These are phyloP conservation scores for Ophiosphaerella korrae DNA, from an alignment of 2,329 filamentous ascomycete species.

Conservation along the genomic window DNA sequence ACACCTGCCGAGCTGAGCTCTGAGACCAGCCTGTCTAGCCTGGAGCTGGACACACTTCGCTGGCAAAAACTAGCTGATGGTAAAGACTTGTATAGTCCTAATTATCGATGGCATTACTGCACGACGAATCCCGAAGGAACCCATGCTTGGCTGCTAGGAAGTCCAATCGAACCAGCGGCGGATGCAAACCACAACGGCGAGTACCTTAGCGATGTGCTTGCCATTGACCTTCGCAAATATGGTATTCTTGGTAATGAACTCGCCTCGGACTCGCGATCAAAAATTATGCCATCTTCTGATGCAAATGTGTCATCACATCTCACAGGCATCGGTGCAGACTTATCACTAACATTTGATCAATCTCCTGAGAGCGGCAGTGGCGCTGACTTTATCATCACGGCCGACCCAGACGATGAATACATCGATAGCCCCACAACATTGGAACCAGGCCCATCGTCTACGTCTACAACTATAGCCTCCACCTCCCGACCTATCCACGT, in stretches of 20 bases:
- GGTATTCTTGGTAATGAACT: constrained; percentile 85
- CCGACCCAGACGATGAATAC: constrained; percentile 76
- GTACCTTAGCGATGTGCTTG: constrained; percentile 91
- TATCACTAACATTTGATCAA: constrained; percentile 86
- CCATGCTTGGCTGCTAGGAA: constrained; percentile 96
- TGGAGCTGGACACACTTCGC: constrained; percentile 83
- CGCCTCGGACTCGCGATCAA: constrained; percentile 49
- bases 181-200: constrained; percentile 79
- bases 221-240: constrained; percentile 89
- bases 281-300: constrained; percentile 56
- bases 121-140: constrained; percentile 94
- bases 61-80: constrained; percentile 97
- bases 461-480: constrained; percentile 39
- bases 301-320: constrained; percentile 58
- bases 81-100: constrained; percentile 86
- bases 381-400: constrained; percentile 89
- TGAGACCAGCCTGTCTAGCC: constrained; percentile 86
- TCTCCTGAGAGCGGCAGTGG: constrained; percentile 83
- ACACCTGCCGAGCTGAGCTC: constrained; percentile 89
- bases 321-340: constrained; percentile 77
- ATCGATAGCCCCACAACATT: constrained; percentile 61
- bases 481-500: constrained; percentile 86
- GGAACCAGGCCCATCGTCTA: constrained; percentile 36
- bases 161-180: constrained; percentile 72
- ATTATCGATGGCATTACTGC: constrained; percentile 98